Percentiles rank a stretch among this genome's conserved stretches.
These are phyloP conservation scores for Nitzschia sp. DNA, from an alignment of 108 stramenopile species.

Conservation along the genomic window DNA sequence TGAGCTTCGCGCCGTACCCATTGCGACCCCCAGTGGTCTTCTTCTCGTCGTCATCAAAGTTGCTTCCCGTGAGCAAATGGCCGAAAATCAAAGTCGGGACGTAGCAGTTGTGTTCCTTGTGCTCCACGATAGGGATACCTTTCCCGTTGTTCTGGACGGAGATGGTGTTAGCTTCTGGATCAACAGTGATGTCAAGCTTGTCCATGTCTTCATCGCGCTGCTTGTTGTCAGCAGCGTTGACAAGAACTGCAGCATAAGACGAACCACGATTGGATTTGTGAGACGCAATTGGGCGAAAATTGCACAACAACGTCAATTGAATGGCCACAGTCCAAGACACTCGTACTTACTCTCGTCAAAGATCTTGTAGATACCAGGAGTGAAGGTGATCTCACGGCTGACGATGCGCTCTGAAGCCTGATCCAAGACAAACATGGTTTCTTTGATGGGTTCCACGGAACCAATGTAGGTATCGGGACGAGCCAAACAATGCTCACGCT, in stretches of 20 bases:
- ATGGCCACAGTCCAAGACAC: background rate
- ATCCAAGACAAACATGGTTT: slow-evolving; percentile 93
- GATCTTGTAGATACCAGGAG: slow-evolving; percentile 98
- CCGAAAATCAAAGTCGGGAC: slow-evolving; percentile 98
- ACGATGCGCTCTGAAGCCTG: slow-evolving; percentile 61
- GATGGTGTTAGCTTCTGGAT: slow-evolving; percentile 71
- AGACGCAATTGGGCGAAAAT: background rate
- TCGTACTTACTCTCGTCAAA: slow-evolving; percentile 94
- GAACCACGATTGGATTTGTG: too few relatives aligned
- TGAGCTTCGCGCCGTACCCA: slow-evolving; percentile 99
- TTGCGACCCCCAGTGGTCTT: slow-evolving; percentile 99
- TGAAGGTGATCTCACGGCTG: slow-evolving; percentile 79
- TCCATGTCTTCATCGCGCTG: slow-evolving; percentile 98
- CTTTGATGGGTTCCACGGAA: slow-evolving; percentile 72
- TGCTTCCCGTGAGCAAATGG: slow-evolving; percentile 94
- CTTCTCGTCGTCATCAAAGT: slow-evolving; percentile 98
- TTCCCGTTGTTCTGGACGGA: slow-evolving; percentile 98
- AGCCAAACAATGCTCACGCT: slow-evolving; percentile 97
- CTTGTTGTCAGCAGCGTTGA: slow-evolving; percentile 99
- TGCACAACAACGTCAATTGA: too few relatives aligned
- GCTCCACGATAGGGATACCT: slow-evolving; percentile 78
- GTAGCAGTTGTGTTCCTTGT: slow-evolving; percentile 82
- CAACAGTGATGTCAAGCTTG: slow-evolving; percentile 87
- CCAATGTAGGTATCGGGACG: slow-evolving; percentile 99
- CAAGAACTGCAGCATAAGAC: slow-evolving; percentile 59